Conservation (phyloP, 176 grass and related monocot species). For the Pontederia crassipes region DNA sequence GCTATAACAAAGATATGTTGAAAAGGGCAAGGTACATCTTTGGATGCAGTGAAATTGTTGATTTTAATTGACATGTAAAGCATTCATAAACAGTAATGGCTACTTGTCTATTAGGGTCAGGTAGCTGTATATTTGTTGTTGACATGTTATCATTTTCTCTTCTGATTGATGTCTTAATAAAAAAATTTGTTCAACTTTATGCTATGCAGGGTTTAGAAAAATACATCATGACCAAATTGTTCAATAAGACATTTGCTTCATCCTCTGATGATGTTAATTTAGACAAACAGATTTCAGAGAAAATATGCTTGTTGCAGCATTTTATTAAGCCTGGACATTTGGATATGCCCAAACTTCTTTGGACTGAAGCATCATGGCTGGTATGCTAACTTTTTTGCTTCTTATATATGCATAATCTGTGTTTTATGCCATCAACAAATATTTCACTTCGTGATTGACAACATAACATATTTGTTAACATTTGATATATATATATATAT, state of each 20-base stretch:
- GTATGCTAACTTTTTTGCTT: slow-evolving; percentile 17
- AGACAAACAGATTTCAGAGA: slow-evolving; percentile 55
- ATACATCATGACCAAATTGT: slow-evolving; percentile 86
- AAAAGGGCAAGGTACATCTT: no score
- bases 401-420: slow-evolving; percentile 4
- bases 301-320: slow-evolving; percentile 60
- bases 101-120: no score
- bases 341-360: slow-evolving; percentile 67
- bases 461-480: no score
- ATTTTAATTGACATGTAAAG: no score
- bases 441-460: neutral
- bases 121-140: neutral
- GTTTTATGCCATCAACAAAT: neutral
- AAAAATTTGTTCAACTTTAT: neutral
- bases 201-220: slow-evolving; percentile 64
- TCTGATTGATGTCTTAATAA: neutral
- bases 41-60: no score
- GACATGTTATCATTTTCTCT: neutral
- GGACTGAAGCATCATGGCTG: slow-evolving; percentile 79
- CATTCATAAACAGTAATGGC: no score
- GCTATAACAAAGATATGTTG: no score
- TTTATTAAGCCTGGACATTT: slow-evolving; percentile 84
- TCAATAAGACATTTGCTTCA: slow-evolving; percentile 46
- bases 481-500: no score
- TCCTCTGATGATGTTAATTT: slow-evolving; percentile 37